Base-by-base conservation (phyloP, 1,284 basidiomycete genomes). In the Retiboletus flavoniger region DNA sequence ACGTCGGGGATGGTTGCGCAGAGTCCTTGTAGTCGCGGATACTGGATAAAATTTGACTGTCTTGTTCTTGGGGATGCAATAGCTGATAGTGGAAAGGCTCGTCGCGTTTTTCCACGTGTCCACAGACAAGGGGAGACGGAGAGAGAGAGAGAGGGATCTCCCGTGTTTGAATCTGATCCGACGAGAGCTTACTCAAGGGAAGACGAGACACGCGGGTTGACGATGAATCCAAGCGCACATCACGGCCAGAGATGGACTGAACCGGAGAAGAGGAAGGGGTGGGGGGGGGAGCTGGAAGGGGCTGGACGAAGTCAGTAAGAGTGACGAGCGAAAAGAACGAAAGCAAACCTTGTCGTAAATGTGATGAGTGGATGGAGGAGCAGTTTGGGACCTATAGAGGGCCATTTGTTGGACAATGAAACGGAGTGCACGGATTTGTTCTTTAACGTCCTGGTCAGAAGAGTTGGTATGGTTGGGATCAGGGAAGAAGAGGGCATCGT, bases 381-480 rank as follows among this genome's bases (percentile, higher is more conserved):
- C 8, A 0, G 51, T 28, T 5, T 59, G 48, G 1, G 62, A 51
- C 17, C 60, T 61, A 51, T 60, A 69, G 38, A 57, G 56, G 0
- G 66, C 62, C 67, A 69, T 69, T 54, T 69, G 67, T 31, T 71
- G 69, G 1, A 69, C 67, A 45, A 72, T 65, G 52, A 72, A 69
- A 16, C 66, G 68, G 43, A 69, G 67, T 0, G 67, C 54, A 1
- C 67, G 70, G 29, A 67, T 51, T 19, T 58, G 59, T 38, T 69
- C 67, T 16, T 71, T 66, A 32, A 56, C 57, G 34, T 54, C 55
- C 10, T 55, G 31, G 10, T 54, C 45, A 17, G 58, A 54, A 19
- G 49, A 7, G 3, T 35, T 44, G 13, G 26, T 6, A 29, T 28
- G n/a, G 16, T 54, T 14, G 35, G 53, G 29, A 4, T 19, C 24